A percentile compares a stretch with the other conserved stretches of the same genome.
These are phyloP conservation scores for Pyracantha coccinea DNA, from an alignment of 331 rosid species.

Conservation along the genomic window DNA sequence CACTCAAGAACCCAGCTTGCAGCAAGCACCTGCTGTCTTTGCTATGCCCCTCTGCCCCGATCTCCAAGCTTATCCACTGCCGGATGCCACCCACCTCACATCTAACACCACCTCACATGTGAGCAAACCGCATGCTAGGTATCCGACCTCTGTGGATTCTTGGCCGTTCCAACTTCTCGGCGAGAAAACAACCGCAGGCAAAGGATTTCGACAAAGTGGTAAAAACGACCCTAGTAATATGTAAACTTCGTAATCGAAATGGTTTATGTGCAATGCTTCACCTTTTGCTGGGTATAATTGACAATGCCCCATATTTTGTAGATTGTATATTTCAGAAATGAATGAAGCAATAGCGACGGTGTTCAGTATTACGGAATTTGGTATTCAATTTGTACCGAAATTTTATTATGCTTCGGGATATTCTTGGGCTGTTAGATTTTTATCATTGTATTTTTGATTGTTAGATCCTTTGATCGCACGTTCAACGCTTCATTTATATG, in stretches of 20 bases:
- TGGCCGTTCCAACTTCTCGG: conserved; percentile 83
- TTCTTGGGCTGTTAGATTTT: too few species aligned
- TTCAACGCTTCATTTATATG: too few species aligned
- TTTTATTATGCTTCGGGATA: too few species aligned
- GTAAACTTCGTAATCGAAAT: conserved; percentile 17
- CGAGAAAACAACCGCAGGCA: conserved; percentile 35
- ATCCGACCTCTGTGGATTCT: conserved; percentile 72
- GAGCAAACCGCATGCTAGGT: conserved; percentile 91
- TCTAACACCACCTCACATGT: conserved; percentile 37
- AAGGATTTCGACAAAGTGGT: neutral
- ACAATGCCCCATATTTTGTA: conserved; percentile 6
- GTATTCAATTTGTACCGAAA: too few species aligned
- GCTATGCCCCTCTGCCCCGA: conserved; percentile 50
- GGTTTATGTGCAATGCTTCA: conserved; percentile 10
- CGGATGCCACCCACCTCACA: conserved; percentile 21
- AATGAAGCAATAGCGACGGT: too few species aligned
- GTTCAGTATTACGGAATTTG: too few species aligned
- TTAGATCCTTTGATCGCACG: too few species aligned
- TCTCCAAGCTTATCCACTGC: conserved; percentile 38
- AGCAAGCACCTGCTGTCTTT: conserved; percentile 55
- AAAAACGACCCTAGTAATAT: conserved; percentile 1
- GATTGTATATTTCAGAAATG: conserved; percentile 6
- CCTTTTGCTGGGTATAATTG: conserved; percentile 2
- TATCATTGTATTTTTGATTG: too few species aligned
- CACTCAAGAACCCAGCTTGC: conserved; percentile 38